A percentile compares a stretch with the other conserved stretches of the same genome.
phyloP scores from a whole-genome alignment of 2,329 filamentous ascomycete genomes.

The Graphiopsis chlorocephala region DNA sequence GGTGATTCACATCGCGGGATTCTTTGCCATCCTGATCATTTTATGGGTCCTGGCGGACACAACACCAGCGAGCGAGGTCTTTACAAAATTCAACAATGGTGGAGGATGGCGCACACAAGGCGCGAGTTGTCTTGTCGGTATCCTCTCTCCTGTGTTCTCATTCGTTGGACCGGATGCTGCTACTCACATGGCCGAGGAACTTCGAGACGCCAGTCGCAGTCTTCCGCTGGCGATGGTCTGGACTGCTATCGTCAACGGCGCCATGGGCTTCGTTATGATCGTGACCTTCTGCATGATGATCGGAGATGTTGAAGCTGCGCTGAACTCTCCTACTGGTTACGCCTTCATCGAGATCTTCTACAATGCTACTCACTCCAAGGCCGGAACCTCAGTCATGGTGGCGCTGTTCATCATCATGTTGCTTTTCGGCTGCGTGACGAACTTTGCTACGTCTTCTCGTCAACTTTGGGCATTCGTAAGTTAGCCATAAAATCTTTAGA shows the following conservation, averaged over 20 bases:
- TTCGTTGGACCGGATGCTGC: conserved; percentile 10
- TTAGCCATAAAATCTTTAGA: conserved; percentile 19
- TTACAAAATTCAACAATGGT: conserved; percentile 19
- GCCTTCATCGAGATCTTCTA: conserved; percentile 36
- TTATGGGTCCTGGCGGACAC: conserved; percentile 20
- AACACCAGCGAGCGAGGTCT: conserved; percentile 24
- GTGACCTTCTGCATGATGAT: conserved; percentile 37
- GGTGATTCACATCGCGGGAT: conserved; percentile 20
- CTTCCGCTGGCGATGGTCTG: conserved; percentile 22
- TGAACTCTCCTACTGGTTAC: conserved; percentile 25
- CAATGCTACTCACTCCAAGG: conserved; percentile 35
- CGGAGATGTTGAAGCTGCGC: conserved; percentile 32
- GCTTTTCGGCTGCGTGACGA: conserved; percentile 39
- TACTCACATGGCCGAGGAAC: conserved; percentile 25
- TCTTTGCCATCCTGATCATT: conserved; percentile 22
- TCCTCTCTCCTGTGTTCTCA: conserved; percentile 15
- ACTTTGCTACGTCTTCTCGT: conserved; percentile 41
- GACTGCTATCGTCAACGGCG: conserved; percentile 21
- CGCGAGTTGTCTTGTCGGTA: conserved; percentile 15
- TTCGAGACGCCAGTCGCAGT: conserved; percentile 19
- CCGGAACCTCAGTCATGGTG: conserved; percentile 33
- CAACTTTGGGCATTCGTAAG: conserved; percentile 45
- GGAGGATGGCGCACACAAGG: conserved; percentile 20
- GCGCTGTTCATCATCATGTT: conserved; percentile 39
- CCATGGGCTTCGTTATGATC: conserved; percentile 26